Conservation (phyloP, 148 eudicot genomes). For the Agrostemma githago region DNA sequence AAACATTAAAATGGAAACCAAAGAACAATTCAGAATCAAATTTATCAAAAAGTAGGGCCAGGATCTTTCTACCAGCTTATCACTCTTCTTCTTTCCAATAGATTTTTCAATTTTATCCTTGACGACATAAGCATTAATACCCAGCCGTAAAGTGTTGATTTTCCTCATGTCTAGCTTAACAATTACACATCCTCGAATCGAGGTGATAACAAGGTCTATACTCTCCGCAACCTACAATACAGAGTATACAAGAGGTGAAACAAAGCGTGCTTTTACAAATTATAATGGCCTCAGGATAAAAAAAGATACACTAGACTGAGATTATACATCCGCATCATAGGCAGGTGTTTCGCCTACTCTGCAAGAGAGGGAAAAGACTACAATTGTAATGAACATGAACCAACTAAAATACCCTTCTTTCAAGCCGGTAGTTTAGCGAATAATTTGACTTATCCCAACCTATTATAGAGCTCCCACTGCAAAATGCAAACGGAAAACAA, state of each 20-base stretch:
- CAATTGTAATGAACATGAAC: not conserved
- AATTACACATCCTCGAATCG: constrained; percentile 43
- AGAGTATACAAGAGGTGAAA: constrained; percentile 1
- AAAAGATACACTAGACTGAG: not conserved
- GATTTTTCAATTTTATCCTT: constrained; percentile 44
- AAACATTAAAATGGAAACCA: constrained; percentile 17
- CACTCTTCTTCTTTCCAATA: constrained; percentile 29
- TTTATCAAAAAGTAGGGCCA: not conserved
- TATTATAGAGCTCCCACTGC: not conserved
- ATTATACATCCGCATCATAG: not conserved
- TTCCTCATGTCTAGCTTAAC: constrained; percentile 59
- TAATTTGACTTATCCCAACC: not conserved
- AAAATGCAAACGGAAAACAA: not conserved
- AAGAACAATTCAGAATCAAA: constrained; percentile 5
- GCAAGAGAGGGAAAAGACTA: not conserved
- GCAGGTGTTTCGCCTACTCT: not conserved
- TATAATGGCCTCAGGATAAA: not conserved
- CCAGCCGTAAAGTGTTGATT: constrained; percentile 50
- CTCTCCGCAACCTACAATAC: constrained; percentile 71
- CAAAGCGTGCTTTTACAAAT: not conserved
- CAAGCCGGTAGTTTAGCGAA: not conserved
- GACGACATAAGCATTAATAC: constrained; percentile 55
- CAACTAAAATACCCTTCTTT: not conserved
- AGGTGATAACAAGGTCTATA: constrained; percentile 51
- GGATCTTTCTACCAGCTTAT: constrained; percentile 26